phyloP scores from a whole-genome alignment of 2,329 filamentous ascomycete genomes.

The Colletotrichum coccodes region DNA sequence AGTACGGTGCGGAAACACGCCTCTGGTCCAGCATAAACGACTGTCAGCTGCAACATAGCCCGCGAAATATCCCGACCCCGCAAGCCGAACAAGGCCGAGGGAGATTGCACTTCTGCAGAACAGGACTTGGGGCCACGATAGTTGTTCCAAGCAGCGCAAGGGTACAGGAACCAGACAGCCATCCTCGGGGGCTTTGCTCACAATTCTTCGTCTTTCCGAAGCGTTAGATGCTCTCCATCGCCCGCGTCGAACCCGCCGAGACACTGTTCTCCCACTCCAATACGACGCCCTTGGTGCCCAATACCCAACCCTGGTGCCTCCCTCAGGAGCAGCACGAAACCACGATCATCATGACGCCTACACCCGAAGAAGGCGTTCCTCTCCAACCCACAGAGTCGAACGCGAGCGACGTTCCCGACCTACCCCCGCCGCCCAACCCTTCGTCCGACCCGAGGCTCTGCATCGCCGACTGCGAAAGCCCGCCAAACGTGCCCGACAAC shows the following conservation, averaged over 20 bases:
- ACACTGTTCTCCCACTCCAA: not conserved
- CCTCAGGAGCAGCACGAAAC: not conserved
- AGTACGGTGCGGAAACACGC: not conserved
- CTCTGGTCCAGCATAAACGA: conserved; percentile 1
- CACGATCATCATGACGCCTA: conserved; percentile 11
- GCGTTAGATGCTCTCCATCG: conserved; percentile 8
- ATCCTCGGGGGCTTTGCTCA: not conserved
- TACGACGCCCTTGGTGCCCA: conserved; percentile 1
- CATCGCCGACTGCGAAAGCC: conserved; percentile 37
- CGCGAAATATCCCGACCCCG: conserved; percentile 4
- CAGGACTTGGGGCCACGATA: conserved; percentile 22
- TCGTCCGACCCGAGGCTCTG: conserved; percentile 49
- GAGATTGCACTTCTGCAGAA: not conserved
- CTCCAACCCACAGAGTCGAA: conserved; percentile 9
- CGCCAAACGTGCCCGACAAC: conserved; percentile 44
- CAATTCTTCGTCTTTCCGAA: not conserved
- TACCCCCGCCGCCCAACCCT: conserved; percentile 55
- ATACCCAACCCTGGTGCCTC: not conserved
- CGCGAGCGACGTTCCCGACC: conserved; percentile 41
- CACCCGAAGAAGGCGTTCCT: conserved; percentile 35
- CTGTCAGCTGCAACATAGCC: not conserved
- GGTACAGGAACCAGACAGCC: conserved; percentile 11
- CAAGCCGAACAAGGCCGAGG: conserved; percentile 23
- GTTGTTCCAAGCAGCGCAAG: conserved; percentile 5
- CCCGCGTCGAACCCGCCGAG: not conserved